phyloP scores from a whole-genome alignment of 2,329 filamentous ascomycete species.

The Chaetothyriales sp. region DNA sequence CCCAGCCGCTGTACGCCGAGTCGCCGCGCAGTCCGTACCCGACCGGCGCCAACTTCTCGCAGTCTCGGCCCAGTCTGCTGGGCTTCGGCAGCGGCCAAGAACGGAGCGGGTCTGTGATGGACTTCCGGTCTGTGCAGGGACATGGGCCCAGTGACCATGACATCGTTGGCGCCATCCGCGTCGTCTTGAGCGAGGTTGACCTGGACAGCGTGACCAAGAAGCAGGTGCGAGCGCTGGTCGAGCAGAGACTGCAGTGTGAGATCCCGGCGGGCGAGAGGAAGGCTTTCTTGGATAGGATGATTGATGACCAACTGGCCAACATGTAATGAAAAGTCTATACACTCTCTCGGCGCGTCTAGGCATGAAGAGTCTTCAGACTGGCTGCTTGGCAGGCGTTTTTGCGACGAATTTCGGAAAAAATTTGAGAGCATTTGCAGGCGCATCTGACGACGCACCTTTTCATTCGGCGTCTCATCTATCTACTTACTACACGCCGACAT shows the following conservation, averaged over 20 bases:
- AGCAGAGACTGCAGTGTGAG: constrained; percentile 85
- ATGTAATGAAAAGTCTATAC: constrained; percentile 57
- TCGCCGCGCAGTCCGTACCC: constrained; percentile 25
- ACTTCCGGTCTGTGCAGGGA: constrained; percentile 40
- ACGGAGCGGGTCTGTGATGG: constrained; percentile 39
- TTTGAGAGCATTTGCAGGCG: background rate
- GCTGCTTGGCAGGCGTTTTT: background rate
- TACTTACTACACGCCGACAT: background rate
- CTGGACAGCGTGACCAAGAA: constrained; percentile 98
- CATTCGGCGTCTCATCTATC: background rate
- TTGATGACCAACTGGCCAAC: constrained; percentile 83
- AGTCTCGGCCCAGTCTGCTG: constrained; percentile 30
- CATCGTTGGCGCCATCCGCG: constrained; percentile 74
- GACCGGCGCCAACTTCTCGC: constrained; percentile 21
- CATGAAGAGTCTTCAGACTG: background rate
- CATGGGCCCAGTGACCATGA: constrained; percentile 61
- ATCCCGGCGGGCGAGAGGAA: constrained; percentile 64
- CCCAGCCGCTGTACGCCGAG: constrained; percentile 31
- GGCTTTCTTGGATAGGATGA: constrained; percentile 80
- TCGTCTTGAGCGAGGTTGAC: constrained; percentile 74
- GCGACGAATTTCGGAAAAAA: background rate
- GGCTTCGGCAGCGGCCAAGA: constrained; percentile 33
- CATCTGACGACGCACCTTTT: background rate
- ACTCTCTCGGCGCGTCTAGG: background rate
- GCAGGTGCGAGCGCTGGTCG: constrained; percentile 78